Conservation (phyloP, 2,329 filamentous ascomycete species). For the Ascomycota sp. region DNA sequence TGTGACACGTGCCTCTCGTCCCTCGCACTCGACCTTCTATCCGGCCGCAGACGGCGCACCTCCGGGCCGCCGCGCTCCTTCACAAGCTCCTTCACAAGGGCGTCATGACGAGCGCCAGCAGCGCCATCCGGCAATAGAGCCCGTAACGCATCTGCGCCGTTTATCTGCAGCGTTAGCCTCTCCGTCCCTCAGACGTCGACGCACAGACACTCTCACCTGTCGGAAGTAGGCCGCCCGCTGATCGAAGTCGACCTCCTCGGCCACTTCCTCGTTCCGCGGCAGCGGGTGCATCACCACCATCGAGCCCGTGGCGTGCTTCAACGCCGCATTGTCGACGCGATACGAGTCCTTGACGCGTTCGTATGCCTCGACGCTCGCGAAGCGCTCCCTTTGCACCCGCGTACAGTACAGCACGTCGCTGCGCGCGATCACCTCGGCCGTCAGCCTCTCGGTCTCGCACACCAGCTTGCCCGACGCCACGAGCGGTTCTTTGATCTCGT, state of each 20-base stretch:
- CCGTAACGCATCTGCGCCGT: conserved; percentile 73
- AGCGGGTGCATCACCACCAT: conserved; percentile 94
- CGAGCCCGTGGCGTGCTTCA: conserved; percentile 75
- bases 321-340: conserved; percentile 69
- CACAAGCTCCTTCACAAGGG: conserved; percentile 2
- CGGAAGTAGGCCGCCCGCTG: conserved; percentile 92
- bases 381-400: conserved; percentile 87
- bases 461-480: conserved; percentile 53
- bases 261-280: conserved; percentile 79
- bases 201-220: conserved; percentile 50
- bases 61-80: too few species aligned
- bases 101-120: conserved; percentile 75
- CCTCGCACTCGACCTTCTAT: too few species aligned
- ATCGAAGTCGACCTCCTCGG: conserved; percentile 92
- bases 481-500: conserved; percentile 50
- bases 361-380: conserved; percentile 59
- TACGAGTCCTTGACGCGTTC: conserved; percentile 75
- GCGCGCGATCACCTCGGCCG: conserved; percentile 61
- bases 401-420: conserved; percentile 95
- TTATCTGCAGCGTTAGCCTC: not conserved
- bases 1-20: too few species aligned
- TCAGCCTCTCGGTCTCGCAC: conserved; percentile 54
- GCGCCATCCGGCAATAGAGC: conserved; percentile 90
- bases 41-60: too few species aligned
- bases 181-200: too few species aligned